Conservation (phyloP, 2,329 filamentous ascomycete species). For the Alternaria conjuncta region DNA sequence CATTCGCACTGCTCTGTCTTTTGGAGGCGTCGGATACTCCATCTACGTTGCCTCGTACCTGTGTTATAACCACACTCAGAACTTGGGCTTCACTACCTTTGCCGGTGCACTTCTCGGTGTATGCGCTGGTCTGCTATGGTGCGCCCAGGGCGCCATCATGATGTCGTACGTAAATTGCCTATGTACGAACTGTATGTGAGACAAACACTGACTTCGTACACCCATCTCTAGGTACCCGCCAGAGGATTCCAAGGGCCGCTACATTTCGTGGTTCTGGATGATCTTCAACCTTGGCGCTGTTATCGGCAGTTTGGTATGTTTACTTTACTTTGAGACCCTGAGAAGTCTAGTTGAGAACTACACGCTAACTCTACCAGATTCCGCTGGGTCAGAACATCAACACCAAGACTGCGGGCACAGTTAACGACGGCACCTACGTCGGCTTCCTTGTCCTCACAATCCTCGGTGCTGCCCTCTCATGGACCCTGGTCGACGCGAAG, state of each 20-base stretch:
- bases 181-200: not conserved
- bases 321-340: constrained; percentile 20
- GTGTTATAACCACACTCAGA: constrained; percentile 71
- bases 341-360: not conserved
- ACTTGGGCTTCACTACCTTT: constrained; percentile 76
- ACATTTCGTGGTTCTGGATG: constrained; percentile 91
- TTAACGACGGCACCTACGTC: constrained; percentile 82
- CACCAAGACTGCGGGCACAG: constrained; percentile 57
- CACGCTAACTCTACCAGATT: constrained; percentile 56
- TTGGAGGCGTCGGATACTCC: constrained; percentile 79
- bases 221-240: constrained; percentile 72
- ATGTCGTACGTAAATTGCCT: constrained; percentile 65
- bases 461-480: constrained; percentile 71
- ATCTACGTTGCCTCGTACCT: constrained; percentile 76
- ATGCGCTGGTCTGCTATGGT: constrained; percentile 82
- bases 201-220: not conserved
- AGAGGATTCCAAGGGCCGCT: constrained; percentile 82
- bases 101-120: constrained; percentile 77
- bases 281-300: constrained; percentile 94
- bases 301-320: constrained; percentile 73
- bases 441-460: constrained; percentile 87
- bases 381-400: constrained; percentile 76
- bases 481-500: constrained; percentile 73
- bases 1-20: constrained; percentile 69
- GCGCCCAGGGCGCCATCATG: constrained; percentile 76